Percentiles rank a stretch among this genome's conserved stretches.
Conservation (phyloP, 805 yeast genomes). For the Zygoascus tannicola region DNA sequence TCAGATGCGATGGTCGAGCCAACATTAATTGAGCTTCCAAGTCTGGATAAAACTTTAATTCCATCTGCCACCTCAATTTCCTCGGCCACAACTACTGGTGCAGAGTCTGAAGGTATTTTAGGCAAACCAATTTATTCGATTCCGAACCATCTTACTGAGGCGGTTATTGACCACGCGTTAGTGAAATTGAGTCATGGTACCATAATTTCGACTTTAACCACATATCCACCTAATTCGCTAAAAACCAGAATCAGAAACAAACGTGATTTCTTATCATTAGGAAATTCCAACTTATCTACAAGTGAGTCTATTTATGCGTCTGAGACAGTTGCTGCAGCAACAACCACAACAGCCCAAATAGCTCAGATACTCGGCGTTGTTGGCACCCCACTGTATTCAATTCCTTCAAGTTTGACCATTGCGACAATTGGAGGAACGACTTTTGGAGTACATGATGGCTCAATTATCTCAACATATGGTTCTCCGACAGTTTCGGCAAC, state of each 20-base stretch:
- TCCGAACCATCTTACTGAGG: slow-evolving; percentile 1
- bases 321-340: background rate
- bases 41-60: background rate
- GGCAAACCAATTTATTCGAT: slow-evolving; percentile 1
- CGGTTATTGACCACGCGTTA: background rate
- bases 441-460: slow-evolving; percentile 1
- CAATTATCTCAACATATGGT: background rate
- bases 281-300: background rate
- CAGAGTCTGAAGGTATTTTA: background rate
- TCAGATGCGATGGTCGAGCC: no score
- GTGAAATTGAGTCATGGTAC: background rate
- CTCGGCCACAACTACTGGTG: background rate
- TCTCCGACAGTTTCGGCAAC: background rate
- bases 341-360: background rate
- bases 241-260: background rate
- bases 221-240: background rate
- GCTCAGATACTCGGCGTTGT: background rate
- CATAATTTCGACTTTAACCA: background rate
- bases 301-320: background rate
- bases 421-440: slow-evolving; percentile 5
- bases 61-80: background rate
- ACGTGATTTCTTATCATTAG: background rate
- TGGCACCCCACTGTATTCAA: slow-evolving; percentile 1
- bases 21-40: no score
- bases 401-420: slow-evolving; percentile 3